Base-by-base conservation (phyloP, 768 basidiomycete species). In the Cyclocybe cylindracea region DNA sequence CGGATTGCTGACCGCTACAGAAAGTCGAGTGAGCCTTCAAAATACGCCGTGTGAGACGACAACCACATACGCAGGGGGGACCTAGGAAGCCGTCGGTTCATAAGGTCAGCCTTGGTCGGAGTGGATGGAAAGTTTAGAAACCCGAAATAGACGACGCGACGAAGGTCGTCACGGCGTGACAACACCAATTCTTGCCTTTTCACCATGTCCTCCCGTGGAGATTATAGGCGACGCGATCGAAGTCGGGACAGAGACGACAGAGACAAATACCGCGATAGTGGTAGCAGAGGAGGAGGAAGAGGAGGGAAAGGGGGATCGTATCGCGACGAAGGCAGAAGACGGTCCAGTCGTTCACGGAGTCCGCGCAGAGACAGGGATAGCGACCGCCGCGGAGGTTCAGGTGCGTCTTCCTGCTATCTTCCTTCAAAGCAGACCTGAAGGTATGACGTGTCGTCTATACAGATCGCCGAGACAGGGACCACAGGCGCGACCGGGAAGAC, bases 161-260 rank as follows among this genome's bases (percentile, higher is more conserved):
- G 33, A 34, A 33, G n/a, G 37, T 35, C 36, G 53, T 54, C 46
- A 55, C 51, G 14, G 32, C 18, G 57, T 58, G 50, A 62, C 51
- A 36, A 39, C 29, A 9, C 35, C 41, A 32, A 37, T 39, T 40
- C 44, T 37, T 56, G 41, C 10, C 32, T 18, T 35, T n/a, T 34
- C 33, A 43, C 50, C 56, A 84, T 87, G 85, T 81, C 85, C 56
- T 83, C 81, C 49, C 80, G 81, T 56, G 50, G 69, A 39, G 82
- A 83, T 55, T 66, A 77, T 58, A 75, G 82, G 62, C 70, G 78
- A 64, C 79, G 82, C 53, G 85, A 87, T 61, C 68, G 84, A 58
- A 85, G 84, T 61, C 82, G 84, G 81, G 85, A 87, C 53, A 76
- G 76, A 50, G 78, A 81, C 24, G 80, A 82, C 42, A 68, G 77